A percentile compares a stretch with the other conserved stretches of the same genome.
Evolutionary conservation across 306 rosid species (phyloP).

Genomic region (Vigna reflexopilosa): DNA sequence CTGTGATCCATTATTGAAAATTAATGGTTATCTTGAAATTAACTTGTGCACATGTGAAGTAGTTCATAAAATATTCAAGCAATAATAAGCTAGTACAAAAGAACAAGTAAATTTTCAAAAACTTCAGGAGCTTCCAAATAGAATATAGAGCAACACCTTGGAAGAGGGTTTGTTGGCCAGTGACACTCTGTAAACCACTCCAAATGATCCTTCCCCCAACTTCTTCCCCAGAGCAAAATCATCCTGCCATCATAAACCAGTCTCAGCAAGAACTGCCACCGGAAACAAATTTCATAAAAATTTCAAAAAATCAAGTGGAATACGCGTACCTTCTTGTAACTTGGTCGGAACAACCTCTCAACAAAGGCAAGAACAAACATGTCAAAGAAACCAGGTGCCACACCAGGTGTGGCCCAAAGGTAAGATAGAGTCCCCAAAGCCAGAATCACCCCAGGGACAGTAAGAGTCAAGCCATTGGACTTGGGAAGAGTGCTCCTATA

Average conservation of each 20-base stretch:
- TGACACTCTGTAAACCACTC: constrained; percentile 83
- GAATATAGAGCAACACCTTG: constrained; percentile 59
- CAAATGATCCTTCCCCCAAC: constrained; percentile 97
- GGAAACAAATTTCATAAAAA: neutral
- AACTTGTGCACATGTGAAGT: constrained; percentile 14
- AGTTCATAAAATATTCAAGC: neutral
- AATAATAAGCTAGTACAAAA: neutral
- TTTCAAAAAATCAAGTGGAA: neutral
- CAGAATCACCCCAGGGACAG: constrained; percentile 74
- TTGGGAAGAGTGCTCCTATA: constrained; percentile 93
- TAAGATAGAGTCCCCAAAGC: constrained; percentile 84
- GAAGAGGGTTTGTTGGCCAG: constrained; percentile 74
- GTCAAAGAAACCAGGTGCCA: constrained; percentile 97
- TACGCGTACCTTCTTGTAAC: constrained; percentile 52
- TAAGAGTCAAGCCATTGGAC: constrained; percentile 70
- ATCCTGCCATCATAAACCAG: constrained; percentile 63
- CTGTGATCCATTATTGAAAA: constrained; percentile 7
- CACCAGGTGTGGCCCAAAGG: constrained; percentile 97
- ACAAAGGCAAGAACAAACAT: constrained; percentile 96
- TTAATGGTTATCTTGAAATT: neutral
- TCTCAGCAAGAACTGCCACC: neutral
- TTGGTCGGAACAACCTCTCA: constrained; percentile 81
- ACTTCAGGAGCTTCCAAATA: constrained; percentile 20
- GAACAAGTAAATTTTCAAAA: neutral
- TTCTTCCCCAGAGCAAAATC: constrained; percentile 92